phyloP scores from a whole-genome alignment of 1,284 basidiomycete species.

The Moniliella sp. region DNA sequence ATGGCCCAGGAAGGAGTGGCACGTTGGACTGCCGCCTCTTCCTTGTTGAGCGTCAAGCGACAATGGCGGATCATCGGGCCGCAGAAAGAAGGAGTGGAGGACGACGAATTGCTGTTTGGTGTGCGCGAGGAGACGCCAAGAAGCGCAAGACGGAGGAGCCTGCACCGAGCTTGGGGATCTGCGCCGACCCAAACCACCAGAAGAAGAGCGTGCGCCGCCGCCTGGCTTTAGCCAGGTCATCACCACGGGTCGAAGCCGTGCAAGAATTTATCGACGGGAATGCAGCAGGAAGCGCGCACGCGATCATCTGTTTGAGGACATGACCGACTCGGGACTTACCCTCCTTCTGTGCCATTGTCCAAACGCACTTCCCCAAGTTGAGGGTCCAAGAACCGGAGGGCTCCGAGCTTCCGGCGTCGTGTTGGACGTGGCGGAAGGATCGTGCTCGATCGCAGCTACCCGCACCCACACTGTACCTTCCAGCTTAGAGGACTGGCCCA shows the following conservation, averaged over 20 bases:
- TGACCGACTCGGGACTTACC: constrained; percentile 25
- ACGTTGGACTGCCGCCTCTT: constrained; percentile 18
- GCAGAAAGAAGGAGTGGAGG: constrained; percentile 16
- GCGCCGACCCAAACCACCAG: constrained; percentile 4
- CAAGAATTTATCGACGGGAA: constrained; percentile 30
- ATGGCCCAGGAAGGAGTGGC: constrained; percentile 10
- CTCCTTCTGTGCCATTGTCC: constrained; percentile 14
- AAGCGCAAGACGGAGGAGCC: constrained; percentile 23
- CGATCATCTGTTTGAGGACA: constrained; percentile 27
- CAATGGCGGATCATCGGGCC: constrained; percentile 21
- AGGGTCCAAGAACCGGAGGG: no score
- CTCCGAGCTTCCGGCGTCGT: constrained; percentile 19
- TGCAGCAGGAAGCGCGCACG: constrained; percentile 15
- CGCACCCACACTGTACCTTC: constrained; percentile 22
- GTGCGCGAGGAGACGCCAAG: constrained; percentile 13
- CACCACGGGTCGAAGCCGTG: constrained; percentile 21
- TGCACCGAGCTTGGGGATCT: background rate
- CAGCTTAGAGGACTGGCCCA: constrained; percentile 22
- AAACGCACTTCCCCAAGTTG: no score
- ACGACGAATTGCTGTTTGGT: constrained; percentile 24
- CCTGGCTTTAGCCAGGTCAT: constrained; percentile 19
- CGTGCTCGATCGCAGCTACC: constrained; percentile 25
- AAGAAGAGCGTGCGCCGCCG: no score
- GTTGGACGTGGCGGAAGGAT: constrained; percentile 29
- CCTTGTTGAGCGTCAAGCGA: constrained; percentile 21